A percentile compares a stretch with the other conserved stretches of the same genome.
Evolutionary conservation across 345 rosid genomes (phyloP).

Genomic region (rapeseed (Brassica napus)): Da-Ae NC_063439.1:858501-859000

Average conservation of each 20-base stretch:
- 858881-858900: neutral
- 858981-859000: neutral
- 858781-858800: conserved; percentile 1
- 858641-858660: conserved; percentile 36
- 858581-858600: conserved; percentile 53
- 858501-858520: conserved; percentile 54
- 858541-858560: conserved; percentile 57
- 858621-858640: conserved; percentile 45
- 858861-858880: neutral
- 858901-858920: conserved; percentile 1
- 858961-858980: neutral
- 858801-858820: conserved; percentile 6
- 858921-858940: conserved; percentile 19
- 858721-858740: too few relatives aligned
- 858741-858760: conserved; percentile 2
- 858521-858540: conserved; percentile 50
- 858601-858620: conserved; percentile 44
- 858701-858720: neutral
- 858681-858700: conserved; percentile 6
- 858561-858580: conserved; percentile 44
- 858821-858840: conserved; percentile 12
- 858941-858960: conserved; percentile 13
- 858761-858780: neutral
- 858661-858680: conserved; percentile 48
- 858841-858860: neutral